Conservation (phyloP, 306 rosid genomes). For the Mucuna pruriens region DNA sequence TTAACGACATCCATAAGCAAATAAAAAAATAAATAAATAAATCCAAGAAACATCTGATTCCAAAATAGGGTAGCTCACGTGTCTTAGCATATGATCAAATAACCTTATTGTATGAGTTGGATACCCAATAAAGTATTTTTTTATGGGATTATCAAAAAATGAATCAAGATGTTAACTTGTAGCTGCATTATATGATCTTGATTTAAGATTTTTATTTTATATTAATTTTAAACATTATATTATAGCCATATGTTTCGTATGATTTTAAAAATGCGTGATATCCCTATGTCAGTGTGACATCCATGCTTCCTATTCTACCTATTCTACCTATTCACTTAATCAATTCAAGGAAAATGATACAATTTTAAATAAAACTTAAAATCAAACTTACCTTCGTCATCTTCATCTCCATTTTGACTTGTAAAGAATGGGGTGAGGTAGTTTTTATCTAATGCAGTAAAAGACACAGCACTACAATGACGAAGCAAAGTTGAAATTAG, state of each 20-base stretch:
- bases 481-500: conserved; percentile 34
- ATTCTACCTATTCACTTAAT: conserved; percentile 5
- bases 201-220: background rate
- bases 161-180: background rate
- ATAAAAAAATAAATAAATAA: too few relatives aligned
- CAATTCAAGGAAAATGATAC: conserved; percentile 16
- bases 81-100: too few relatives aligned
- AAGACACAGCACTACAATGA: conserved; percentile 77
- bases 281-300: background rate
- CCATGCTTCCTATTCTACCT: background rate
- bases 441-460: conserved; percentile 88
- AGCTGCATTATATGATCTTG: too few relatives aligned
- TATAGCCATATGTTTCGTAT: background rate
- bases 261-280: background rate
- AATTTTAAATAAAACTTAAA: conserved; percentile 26
- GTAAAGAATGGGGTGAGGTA: conserved; percentile 98
- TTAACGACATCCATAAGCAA: too few relatives aligned
- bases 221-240: background rate
- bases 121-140: too few relatives aligned
- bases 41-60: too few relatives aligned
- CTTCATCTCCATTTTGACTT: conserved; percentile 89
- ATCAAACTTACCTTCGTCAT: conserved; percentile 67
- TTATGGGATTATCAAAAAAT: background rate
- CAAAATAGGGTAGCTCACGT: too few relatives aligned
- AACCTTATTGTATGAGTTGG: too few relatives aligned